These are phyloP conservation scores for Xylaria intraflava DNA, from an alignment of 495 filamentous ascomycete species.

Conservation along the genomic window DNA sequence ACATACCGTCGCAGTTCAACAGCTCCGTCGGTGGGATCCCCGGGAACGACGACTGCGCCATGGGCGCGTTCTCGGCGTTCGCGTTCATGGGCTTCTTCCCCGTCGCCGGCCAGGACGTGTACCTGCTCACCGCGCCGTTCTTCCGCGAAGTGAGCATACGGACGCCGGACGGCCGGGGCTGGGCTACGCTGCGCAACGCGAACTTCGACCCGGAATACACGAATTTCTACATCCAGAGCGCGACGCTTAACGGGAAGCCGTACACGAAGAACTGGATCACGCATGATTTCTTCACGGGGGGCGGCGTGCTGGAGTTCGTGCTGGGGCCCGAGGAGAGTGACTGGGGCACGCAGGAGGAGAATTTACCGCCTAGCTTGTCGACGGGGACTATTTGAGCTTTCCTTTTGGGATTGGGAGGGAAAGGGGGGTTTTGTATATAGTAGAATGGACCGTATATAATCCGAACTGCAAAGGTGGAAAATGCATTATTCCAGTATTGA, in stretches of 20 bases:
- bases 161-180: constrained; percentile 46
- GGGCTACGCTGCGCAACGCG: constrained; percentile 49
- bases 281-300: constrained; percentile 64
- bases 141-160: constrained; percentile 59
- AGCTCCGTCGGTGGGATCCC: constrained; percentile 56
- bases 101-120: constrained; percentile 67
- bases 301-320: constrained; percentile 56
- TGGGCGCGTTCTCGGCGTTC: constrained; percentile 65
- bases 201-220: constrained; percentile 59
- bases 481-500: too few relatives aligned
- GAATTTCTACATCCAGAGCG: constrained; percentile 61
- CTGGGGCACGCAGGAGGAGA: constrained; percentile 60
- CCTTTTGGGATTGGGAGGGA: not conserved
- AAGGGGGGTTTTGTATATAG: not conserved
- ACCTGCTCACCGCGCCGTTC: constrained; percentile 59
- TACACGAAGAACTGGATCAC: constrained; percentile 66
- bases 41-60: constrained; percentile 70
- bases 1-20: constrained; percentile 63
- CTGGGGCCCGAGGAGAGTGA: constrained; percentile 58
- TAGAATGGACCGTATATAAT: not conserved
- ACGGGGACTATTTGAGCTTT: constrained; percentile 17
- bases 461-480: not conserved
- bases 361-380: constrained; percentile 58
- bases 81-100: constrained; percentile 70
- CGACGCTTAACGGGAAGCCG: constrained; percentile 53